A percentile compares a stretch with the other conserved stretches of the same genome.
Conservation (phyloP, 2,329 filamentous ascomycete species). For the Aspergillus fumigatiaffinis region DNA sequence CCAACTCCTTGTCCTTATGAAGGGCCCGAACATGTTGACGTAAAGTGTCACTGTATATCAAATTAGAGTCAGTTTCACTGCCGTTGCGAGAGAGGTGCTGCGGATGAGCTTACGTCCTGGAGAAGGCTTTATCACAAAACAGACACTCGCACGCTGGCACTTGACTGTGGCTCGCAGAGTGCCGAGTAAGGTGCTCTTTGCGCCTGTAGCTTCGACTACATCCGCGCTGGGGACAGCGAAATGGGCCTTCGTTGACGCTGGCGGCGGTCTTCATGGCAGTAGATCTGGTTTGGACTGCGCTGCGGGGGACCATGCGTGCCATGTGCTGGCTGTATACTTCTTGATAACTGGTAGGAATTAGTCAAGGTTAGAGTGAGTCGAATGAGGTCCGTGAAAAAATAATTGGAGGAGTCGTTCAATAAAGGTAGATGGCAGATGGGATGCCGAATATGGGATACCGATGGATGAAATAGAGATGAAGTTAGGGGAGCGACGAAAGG, state of each 20-base stretch:
- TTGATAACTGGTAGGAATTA: too few species aligned
- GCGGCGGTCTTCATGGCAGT: background rate
- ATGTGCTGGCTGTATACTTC: too few species aligned
- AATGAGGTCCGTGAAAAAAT: background rate
- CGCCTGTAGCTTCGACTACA: slow-evolving; percentile 19
- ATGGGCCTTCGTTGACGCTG: background rate
- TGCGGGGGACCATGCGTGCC: too few species aligned
- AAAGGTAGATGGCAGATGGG: background rate
- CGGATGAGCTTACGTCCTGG: slow-evolving; percentile 5
- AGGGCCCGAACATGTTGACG: slow-evolving; percentile 18
- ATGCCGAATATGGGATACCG: background rate
- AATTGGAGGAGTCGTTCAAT: background rate
- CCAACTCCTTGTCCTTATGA: slow-evolving; percentile 10
- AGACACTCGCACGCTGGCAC: slow-evolving; percentile 10
- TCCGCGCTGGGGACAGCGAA: slow-evolving; percentile 14
- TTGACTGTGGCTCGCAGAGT: slow-evolving; percentile 9
- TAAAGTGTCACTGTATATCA: slow-evolving; percentile 15
- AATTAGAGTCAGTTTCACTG: background rate
- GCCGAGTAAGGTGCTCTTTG: slow-evolving; percentile 23
- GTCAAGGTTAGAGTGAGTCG: too few species aligned
- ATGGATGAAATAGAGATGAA: background rate
- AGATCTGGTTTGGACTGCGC: background rate
- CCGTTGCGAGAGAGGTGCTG: background rate
- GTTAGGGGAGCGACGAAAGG: background rate
- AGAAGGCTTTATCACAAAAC: slow-evolving; percentile 14